Evolutionary conservation across 2,329 filamentous ascomycete species (phyloP).

Genomic region (Corniculantispora saksenae): DNA sequence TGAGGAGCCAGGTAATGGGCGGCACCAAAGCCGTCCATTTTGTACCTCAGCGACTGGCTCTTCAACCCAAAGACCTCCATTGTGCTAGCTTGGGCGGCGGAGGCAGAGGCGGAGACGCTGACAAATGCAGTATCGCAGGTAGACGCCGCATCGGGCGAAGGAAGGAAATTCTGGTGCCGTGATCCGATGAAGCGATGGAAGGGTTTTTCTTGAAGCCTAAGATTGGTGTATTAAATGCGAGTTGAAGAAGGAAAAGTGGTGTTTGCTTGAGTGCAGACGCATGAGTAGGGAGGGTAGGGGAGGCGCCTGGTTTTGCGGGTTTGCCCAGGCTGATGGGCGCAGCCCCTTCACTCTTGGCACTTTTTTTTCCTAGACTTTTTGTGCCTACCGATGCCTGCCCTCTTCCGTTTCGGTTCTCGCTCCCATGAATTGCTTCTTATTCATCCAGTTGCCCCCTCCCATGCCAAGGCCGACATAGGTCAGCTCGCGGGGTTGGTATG

Average conservation of each 20-base stretch:
- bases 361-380: neutral
- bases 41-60: conserved; percentile 19
- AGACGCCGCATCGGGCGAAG: conserved; percentile 14
- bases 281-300: neutral
- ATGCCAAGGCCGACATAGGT: conserved; percentile 12
- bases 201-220: neutral
- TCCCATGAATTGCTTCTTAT: neutral
- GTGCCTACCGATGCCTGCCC: neutral
- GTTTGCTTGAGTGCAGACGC: neutral
- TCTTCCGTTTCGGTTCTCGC: neutral
- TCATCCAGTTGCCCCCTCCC: neutral
- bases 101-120: conserved; percentile 16
- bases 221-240: neutral
- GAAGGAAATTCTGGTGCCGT: neutral
- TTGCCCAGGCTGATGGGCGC: conserved; percentile 16
- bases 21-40: conserved; percentile 15
- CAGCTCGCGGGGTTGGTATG: neutral
- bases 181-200: neutral
- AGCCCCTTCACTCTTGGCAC: conserved; percentile 15
- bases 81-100: conserved; percentile 15
- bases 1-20: conserved; percentile 17
- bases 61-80: conserved; percentile 20
- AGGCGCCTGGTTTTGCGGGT: conserved; percentile 14
- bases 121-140: conserved; percentile 12
- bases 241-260: neutral